These are phyloP conservation scores for Carnegiea gigantea DNA, from an alignment of 179 eudicot genomes.

Conservation along the genomic window DNA sequence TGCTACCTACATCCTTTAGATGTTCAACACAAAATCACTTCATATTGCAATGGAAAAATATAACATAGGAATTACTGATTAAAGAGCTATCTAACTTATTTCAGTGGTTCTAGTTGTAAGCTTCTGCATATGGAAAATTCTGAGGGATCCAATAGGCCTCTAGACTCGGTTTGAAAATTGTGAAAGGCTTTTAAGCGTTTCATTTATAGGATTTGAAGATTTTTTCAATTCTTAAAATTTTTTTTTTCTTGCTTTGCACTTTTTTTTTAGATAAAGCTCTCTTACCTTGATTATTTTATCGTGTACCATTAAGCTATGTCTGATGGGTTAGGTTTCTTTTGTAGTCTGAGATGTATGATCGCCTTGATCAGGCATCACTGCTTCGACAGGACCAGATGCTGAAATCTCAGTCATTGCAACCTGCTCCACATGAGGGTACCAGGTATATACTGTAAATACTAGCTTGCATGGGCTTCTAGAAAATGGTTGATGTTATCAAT, in stretches of 20 bases:
- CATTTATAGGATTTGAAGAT: not conserved
- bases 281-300: not conserved
- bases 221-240: not conserved
- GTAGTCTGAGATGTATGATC: conserved; percentile 82
- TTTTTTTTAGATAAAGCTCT: not conserved
- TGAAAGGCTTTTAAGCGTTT: not conserved
- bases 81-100: not conserved
- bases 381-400: conserved; percentile 64
- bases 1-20: not conserved
- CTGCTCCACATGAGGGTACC: conserved; percentile 71
- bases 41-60: not conserved
- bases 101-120: not conserved
- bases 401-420: conserved; percentile 70
- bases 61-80: not conserved
- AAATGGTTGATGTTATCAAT: conserved; percentile 1
- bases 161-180: not conserved
- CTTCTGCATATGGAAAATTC: not conserved
- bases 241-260: not conserved
- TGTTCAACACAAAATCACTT: not conserved
- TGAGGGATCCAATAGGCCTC: not conserved
- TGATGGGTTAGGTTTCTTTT: conserved; percentile 4
- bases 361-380: conserved; percentile 62
- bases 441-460: conserved; percentile 51
- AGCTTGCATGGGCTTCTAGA: conserved; percentile 5
- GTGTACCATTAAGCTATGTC: not conserved